These are phyloP conservation scores for Malassezia pachydermatis DNA, from an alignment of 1,284 basidiomycete species.

Conservation along the genomic window DNA sequence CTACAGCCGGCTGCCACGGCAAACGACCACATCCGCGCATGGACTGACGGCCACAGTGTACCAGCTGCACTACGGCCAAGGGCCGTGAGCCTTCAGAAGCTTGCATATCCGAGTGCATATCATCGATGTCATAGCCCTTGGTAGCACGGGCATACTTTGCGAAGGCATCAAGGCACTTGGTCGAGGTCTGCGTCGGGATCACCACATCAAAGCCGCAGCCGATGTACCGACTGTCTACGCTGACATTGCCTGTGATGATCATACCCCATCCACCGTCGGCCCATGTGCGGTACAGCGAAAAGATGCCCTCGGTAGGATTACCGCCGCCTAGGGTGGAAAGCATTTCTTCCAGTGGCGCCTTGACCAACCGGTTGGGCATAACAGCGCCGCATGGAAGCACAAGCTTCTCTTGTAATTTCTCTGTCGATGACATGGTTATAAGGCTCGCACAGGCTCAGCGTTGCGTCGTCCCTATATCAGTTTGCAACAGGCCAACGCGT, in stretches of 20 bases:
- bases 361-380: conserved; percentile 53
- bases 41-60: conserved; percentile 77
- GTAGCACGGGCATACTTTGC: conserved; percentile 27
- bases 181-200: conserved; percentile 51
- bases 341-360: conserved; percentile 49
- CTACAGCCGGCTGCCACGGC: conserved; percentile 58
- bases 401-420: conserved; percentile 43
- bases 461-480: no score
- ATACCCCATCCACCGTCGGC: conserved; percentile 71
- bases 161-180: conserved; percentile 37
- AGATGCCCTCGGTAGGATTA: conserved; percentile 51
- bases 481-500: no score
- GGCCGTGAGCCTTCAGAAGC: conserved; percentile 22
- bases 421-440: no score
- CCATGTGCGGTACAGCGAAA: conserved; percentile 67
- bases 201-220: conserved; percentile 70
- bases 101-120: conserved; percentile 27
- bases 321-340: conserved; percentile 32
- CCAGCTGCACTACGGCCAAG: conserved; percentile 62
- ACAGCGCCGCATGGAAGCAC: conserved; percentile 55
- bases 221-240: conserved; percentile 63
- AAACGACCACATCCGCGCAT: conserved; percentile 60
- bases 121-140: conserved; percentile 24
- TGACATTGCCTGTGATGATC: conserved; percentile 75
- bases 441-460: no score